Evolutionary conservation across 2,329 filamentous ascomycete species (phyloP).

Genomic region (Verticillium nubilum): DNA sequence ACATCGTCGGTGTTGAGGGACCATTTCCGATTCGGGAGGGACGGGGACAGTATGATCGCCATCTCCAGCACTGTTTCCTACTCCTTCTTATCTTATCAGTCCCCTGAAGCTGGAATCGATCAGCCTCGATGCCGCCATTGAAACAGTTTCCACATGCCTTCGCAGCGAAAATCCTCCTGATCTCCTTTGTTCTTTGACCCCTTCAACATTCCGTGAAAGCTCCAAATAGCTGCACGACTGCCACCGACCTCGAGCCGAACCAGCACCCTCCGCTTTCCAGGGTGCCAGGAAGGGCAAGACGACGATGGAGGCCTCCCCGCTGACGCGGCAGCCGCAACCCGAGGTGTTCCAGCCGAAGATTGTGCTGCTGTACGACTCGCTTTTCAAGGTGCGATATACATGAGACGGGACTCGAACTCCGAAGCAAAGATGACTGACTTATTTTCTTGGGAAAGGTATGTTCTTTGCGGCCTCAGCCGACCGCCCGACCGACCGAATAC

Average conservation of each 20-base stretch:
- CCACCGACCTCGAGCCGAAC: background rate
- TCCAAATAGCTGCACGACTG: background rate
- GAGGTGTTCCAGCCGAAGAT: conserved; percentile 94
- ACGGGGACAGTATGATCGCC: no score
- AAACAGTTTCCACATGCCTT: background rate
- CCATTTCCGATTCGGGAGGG: no score
- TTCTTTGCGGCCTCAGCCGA: background rate
- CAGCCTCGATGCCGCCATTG: background rate
- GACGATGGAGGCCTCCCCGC: conserved; percentile 79
- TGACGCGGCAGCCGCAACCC: conserved; percentile 87
- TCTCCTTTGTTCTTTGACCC: background rate
- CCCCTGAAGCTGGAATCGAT: background rate
- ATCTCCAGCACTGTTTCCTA: background rate
- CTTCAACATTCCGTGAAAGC: background rate
- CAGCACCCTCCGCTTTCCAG: background rate
- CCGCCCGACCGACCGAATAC: background rate
- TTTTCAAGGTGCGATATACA: conserved; percentile 62
- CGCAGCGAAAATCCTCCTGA: background rate
- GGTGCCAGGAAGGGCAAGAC: background rate
- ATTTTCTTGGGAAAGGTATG: background rate
- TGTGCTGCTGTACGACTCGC: conserved; percentile 76
- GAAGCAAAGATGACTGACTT: background rate
- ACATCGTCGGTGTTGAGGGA: no score
- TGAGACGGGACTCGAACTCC: background rate
- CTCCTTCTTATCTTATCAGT: background rate